Base-by-base conservation (phyloP, 352 stramenopile genomes). In the Lagenidium giganteum region DNA sequence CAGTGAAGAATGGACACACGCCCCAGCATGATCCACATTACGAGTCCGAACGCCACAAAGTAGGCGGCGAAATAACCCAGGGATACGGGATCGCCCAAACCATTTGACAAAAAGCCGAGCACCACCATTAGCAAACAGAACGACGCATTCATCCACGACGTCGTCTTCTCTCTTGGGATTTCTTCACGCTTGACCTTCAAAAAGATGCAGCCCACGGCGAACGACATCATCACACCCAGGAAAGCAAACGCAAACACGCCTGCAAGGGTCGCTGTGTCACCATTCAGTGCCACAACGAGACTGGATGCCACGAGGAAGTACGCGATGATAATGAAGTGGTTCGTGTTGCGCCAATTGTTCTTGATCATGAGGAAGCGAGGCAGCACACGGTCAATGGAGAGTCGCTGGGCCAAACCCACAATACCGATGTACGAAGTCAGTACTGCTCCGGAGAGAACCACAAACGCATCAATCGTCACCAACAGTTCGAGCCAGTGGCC, bases 181-280 rank as follows among this genome's bases (percentile, higher is more conserved):
- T 77, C 63, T 20, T 78, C 63, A 7, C 84, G 64, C 34, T 84
- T 76, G 16, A 93, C 35, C 56, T 96, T 96, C 21, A 97, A 69
- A n/a, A 95, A 30, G 13, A 96, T 57, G 46, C 82, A 93, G 24
- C 79, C 86, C 8, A 78, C 55, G 7, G 61, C 70, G 51, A 96
- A 96, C 18, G 92, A 86, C 9, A 62, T 51, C 57, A 96, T 77
- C 5, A 96, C 78, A 7, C 60, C 71, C 1, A 96, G 49, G 51
- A 96, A 96, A 6, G 86, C 79, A 23, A 93, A 85, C 4, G 75
- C 85, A 49, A 96, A 96, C 8, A 96, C 86, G 11, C 84, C 83
- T 2, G 77, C 75, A 7, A 96, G 61, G 16, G 70, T 67, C 2
- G 57, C 73, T 30, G 94, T 83, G 37, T 95, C 51, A n/a, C 77